Evolutionary conservation across 257 asterid species (phyloP).

Genomic region (Solanum paucissectum): DNA sequence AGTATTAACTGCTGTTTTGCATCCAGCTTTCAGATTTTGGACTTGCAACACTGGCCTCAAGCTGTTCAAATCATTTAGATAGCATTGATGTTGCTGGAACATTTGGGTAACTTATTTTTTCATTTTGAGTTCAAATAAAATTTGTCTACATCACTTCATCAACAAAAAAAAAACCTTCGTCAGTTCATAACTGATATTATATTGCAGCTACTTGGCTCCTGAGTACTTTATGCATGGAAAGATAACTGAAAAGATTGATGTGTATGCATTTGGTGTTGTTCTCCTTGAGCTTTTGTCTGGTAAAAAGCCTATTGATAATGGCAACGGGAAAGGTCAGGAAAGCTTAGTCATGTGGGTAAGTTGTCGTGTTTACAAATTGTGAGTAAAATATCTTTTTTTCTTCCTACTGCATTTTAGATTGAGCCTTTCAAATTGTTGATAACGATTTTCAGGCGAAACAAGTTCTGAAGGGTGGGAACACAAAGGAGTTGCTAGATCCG

Average conservation of each 20-base stretch:
- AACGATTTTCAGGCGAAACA: constrained; percentile 50
- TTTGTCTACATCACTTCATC: neutral
- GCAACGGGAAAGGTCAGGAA: constrained; percentile 50
- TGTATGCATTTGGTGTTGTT: constrained; percentile 90
- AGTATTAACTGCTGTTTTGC: neutral
- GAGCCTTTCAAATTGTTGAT: neutral
- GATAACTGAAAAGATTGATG: constrained; percentile 63
- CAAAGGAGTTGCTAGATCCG: constrained; percentile 50
- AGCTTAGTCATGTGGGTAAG: constrained; percentile 94
- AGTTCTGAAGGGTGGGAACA: constrained; percentile 42
- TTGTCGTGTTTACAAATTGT: neutral
- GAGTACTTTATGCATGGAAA: constrained; percentile 84
- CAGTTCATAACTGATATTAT: neutral
- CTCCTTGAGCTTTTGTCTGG: constrained; percentile 90
- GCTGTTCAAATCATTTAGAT: constrained; percentile 41
- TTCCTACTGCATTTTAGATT: neutral
- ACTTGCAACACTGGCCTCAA: constrained; percentile 67
- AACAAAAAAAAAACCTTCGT: neutral
- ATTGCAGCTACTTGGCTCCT: constrained; percentile 84
- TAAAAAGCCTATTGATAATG: constrained; percentile 67
- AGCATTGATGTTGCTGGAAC: constrained; percentile 80
- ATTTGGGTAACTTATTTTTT: constrained; percentile 53
- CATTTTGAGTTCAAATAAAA: neutral
- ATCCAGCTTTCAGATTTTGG: constrained; percentile 88
- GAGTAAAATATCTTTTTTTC: neutral